These are phyloP conservation scores for Yamadazyma buinensis DNA, from an alignment of 1,139 yeast genomes.

Conservation along the genomic window DNA sequence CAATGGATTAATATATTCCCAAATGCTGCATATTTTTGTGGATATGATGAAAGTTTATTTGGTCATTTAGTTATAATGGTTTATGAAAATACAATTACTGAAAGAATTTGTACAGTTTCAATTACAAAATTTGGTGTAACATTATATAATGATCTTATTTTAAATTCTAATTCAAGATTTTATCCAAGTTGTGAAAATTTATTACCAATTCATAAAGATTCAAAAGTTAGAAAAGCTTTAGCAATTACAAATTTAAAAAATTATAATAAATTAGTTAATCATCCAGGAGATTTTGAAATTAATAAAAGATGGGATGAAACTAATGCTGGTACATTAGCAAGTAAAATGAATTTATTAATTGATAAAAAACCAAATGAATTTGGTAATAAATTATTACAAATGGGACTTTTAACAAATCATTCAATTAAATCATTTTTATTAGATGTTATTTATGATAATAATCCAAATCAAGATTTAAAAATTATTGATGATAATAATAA, in stretches of 20 bases:
- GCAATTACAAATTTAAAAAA: constrained; percentile 74
- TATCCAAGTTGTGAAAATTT: constrained; percentile 79
- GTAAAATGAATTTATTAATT: constrained; percentile 50
- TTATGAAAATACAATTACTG: constrained; percentile 43
- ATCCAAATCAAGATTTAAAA: constrained; percentile 15
- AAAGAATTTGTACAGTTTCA: constrained; percentile 55
- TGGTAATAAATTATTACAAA: constrained; percentile 45
- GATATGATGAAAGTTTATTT: constrained; percentile 48
- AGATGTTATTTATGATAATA: constrained; percentile 69
- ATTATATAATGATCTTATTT: constrained; percentile 56
- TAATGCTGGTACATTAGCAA: constrained; percentile 71
- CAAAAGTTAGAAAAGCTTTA: constrained; percentile 67
- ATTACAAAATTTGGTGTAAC: constrained; percentile 70
- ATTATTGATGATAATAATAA: constrained; percentile 62
- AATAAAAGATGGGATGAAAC: constrained; percentile 63
- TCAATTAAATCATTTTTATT: constrained; percentile 51
- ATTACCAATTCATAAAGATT: constrained; percentile 41
- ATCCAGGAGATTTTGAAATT: constrained; percentile 20
- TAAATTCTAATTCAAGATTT: constrained; percentile 61
- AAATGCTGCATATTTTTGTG: constrained; percentile 53
- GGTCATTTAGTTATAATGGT: constrained; percentile 53
- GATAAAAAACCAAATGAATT: constrained; percentile 51
- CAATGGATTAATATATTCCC: constrained; percentile 45
- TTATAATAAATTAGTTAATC: constrained; percentile 50
- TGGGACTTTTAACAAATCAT: constrained; percentile 63